Base-by-base conservation (phyloP, 179 eudicot genomes). In the Spergularia azorica region DNA sequence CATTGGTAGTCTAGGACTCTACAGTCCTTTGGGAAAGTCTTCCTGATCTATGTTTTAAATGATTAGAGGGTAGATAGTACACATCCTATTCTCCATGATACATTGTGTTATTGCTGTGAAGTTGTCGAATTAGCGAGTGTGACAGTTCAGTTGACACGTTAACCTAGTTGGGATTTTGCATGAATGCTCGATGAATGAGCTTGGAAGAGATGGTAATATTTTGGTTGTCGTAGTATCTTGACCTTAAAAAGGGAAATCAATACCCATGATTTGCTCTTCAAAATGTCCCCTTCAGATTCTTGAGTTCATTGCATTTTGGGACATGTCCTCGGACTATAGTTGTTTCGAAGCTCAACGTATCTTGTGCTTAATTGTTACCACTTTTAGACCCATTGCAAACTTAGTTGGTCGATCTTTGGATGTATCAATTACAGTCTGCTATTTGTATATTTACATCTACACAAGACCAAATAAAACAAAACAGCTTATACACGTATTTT, bases 211-310 rank as follows among this genome's bases (percentile, higher is more conserved):
- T 52, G 62, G n/a, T 14, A 61, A 67, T 9, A 59, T 46, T 20
- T 13, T 9, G 21, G 65, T 6, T 26, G 64, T 63, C 46, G 70
- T 32, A 63, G 43, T 63, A 52, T 57, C 56, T 58, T 72, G 77
- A 71, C 43, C 77, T 26, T 50, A 13, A 66, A 73, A 62, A 58
- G 69, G 78, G 82, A 50, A 74, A 67, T 78, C 78, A 61, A 68
- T 18, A 68, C 70, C 74, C 82, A n/a, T 68, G 17, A 79, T 60
- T 58, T 74, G 74, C 73, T 79, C 77, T 14, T 72, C 43, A 72
- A 67, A 69, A 70, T 63, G 56, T 70, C 64, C 41, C 71, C 18
- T 38, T 62, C 12, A 54, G 57, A 63, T 51, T 63, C 76, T 55
- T 63, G 11, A 62, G 32, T 55, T 78, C 20, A 54, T 78, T 26